phyloP scores from a whole-genome alignment of 1,284 basidiomycete genomes.

The Waitea zeae region DNA sequence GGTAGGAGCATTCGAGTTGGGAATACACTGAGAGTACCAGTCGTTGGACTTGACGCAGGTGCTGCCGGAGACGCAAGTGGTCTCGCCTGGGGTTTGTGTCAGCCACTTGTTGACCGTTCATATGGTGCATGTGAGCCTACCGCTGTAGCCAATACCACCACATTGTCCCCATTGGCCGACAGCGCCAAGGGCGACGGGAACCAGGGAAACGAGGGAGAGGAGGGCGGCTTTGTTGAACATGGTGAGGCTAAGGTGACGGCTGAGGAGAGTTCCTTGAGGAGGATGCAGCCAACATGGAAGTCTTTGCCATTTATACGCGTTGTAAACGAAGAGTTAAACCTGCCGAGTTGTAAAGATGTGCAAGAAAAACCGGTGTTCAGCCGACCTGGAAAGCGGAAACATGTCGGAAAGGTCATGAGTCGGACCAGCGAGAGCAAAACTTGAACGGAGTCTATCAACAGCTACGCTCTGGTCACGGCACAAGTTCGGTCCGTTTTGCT shows the following conservation, averaged over 20 bases:
- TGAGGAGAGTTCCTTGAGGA: neutral
- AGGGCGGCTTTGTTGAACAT: slow-evolving; percentile 34
- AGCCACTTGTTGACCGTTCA: no score
- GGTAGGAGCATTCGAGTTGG: no score
- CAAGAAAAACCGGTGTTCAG: neutral
- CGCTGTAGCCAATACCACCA: slow-evolving; percentile 33
- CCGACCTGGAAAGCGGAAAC: neutral
- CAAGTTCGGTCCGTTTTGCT: slow-evolving; percentile 3
- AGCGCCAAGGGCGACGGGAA: slow-evolving; percentile 23
- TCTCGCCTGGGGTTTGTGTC: no score
- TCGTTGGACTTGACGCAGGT: neutral
- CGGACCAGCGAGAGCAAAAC: no score
- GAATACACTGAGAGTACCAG: neutral
- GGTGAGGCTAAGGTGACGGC: slow-evolving; percentile 7
- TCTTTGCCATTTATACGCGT: neutral
- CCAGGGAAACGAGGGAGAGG: slow-evolving; percentile 24
- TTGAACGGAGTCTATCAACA: no score
- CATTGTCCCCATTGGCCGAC: slow-evolving; percentile 30
- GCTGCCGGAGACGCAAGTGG: slow-evolving; percentile 23
- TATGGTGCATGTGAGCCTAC: no score
- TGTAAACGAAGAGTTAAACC: neutral
- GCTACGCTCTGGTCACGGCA: neutral
- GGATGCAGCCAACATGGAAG: neutral
- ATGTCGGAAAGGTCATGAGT: neutral
- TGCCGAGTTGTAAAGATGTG: neutral